Percentiles rank a stretch among this genome's conserved stretches.
Evolutionary conservation across 495 filamentous ascomycete species (phyloP).

Genomic region (Penicillium samsonianum): DNA sequence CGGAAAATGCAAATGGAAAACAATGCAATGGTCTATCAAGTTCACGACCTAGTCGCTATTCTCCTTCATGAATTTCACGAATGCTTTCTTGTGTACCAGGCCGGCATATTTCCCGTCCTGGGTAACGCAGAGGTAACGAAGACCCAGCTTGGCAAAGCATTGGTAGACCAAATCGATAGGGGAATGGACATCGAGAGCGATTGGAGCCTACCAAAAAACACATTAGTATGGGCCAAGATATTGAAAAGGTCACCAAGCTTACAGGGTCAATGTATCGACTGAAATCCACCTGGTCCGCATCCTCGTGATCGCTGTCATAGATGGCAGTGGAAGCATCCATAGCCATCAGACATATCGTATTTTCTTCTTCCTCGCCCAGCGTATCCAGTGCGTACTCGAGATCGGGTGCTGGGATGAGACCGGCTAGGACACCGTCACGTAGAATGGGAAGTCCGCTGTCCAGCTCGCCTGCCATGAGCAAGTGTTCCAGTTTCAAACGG

Average conservation of each 20-base stretch:
- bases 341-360: conserved; percentile 78
- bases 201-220: conserved; percentile 58
- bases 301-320: conserved; percentile 51
- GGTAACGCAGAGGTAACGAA: conserved; percentile 90
- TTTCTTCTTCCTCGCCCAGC: conserved; percentile 66
- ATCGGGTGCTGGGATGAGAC: conserved; percentile 91
- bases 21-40: not conserved
- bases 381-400: conserved; percentile 90
- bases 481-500: conserved; percentile 73
- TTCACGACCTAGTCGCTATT: conserved; percentile 28
- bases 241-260: conserved; percentile 21
- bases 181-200: conserved; percentile 83
- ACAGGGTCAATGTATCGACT: conserved; percentile 87
- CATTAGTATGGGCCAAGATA: conserved; percentile 12
- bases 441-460: conserved; percentile 91
- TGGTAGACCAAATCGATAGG: conserved; percentile 97
- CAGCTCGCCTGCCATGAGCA: conserved; percentile 85
- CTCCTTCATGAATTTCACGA: conserved; percentile 91
- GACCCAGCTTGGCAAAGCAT: conserved; percentile 90
- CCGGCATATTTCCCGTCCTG: conserved; percentile 83
- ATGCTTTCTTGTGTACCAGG: conserved; percentile 94
- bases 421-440: conserved; percentile 74
- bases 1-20: conserved; percentile 5
- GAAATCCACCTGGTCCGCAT: conserved; percentile 61
- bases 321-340: conserved; percentile 56